phyloP scores from a whole-genome alignment of 169 alveolate species.

The Plasmodium knowlesi region DNA sequence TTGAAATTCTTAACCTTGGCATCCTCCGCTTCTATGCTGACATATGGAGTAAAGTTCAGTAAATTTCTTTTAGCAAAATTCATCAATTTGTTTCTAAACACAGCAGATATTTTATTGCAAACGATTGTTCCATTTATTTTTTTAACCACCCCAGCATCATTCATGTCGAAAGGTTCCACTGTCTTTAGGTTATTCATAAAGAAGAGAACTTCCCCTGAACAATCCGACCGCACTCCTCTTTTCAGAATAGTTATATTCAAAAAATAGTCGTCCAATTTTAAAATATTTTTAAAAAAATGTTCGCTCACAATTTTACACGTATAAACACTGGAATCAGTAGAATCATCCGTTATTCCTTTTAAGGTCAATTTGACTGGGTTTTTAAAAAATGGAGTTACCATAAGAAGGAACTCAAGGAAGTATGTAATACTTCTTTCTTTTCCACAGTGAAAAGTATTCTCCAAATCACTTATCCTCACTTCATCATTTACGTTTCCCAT shows the following conservation, averaged over 20 bases:
- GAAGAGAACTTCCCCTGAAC: constrained; percentile 66
- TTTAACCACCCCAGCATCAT: constrained; percentile 55
- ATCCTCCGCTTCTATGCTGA: constrained; percentile 34
- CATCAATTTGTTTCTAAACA: constrained; percentile 65
- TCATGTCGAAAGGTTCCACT: constrained; percentile 48
- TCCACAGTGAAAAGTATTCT: constrained; percentile 65
- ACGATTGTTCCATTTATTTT: constrained; percentile 61
- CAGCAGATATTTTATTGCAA: constrained; percentile 25
- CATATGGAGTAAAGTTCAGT: constrained; percentile 48
- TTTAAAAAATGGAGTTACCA: constrained; percentile 73
- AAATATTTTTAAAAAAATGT: constrained; percentile 61
- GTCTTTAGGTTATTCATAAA: constrained; percentile 59
- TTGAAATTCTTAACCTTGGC: neutral
- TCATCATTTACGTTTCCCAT: constrained; percentile 71
- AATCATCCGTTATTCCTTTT: constrained; percentile 75
- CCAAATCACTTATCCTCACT: constrained; percentile 25
- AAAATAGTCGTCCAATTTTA: constrained; percentile 52
- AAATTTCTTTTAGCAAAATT: constrained; percentile 54
- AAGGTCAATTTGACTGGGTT: constrained; percentile 61
- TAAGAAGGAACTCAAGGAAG: constrained; percentile 63
- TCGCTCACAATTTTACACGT: constrained; percentile 67
- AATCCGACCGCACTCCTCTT: constrained; percentile 53
- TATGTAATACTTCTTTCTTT: constrained; percentile 74
- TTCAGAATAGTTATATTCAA: constrained; percentile 48
- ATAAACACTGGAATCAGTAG: constrained; percentile 47